These are phyloP conservation scores for Tulasnella sp. DNA, from an alignment of 768 basidiomycete genomes.

Conservation along the genomic window DNA sequence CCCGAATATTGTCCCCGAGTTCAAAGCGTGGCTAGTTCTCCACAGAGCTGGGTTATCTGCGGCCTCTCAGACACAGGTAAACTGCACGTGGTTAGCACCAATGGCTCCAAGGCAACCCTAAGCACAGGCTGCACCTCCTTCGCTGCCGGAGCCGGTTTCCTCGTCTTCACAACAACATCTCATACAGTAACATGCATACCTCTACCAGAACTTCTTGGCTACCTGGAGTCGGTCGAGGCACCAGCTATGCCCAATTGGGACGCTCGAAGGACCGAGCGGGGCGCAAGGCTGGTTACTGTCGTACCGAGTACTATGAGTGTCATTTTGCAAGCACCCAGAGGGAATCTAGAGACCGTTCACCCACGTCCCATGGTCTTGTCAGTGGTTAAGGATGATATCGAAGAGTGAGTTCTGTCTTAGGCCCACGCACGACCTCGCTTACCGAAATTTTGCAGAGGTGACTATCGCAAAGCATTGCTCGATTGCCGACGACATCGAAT, in stretches of 20 bases:
- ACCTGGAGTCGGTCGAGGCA: slow-evolving; percentile 24
- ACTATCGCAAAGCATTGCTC: slow-evolving; percentile 81
- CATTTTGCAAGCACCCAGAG: slow-evolving; percentile 95
- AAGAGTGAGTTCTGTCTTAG: slow-evolving; percentile 49
- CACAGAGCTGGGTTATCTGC: slow-evolving; percentile 43
- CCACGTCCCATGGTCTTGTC: slow-evolving; percentile 88
- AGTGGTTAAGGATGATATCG: slow-evolving; percentile 71
- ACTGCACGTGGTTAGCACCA: slow-evolving; percentile 48
- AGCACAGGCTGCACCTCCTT: slow-evolving; percentile 56
- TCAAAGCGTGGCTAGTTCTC: slow-evolving; percentile 29
- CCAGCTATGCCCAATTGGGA: slow-evolving; percentile 46
- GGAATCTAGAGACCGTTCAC: slow-evolving; percentile 93
- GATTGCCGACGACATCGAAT: slow-evolving; percentile 91
- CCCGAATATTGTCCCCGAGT: slow-evolving; percentile 58
- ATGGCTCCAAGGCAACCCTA: slow-evolving; percentile 31
- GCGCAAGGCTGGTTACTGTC: slow-evolving; percentile 81
- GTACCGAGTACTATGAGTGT: slow-evolving; percentile 84
- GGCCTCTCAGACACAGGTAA: slow-evolving; percentile 66
- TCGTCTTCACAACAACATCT: slow-evolving; percentile 78
- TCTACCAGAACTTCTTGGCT: slow-evolving; percentile 37
- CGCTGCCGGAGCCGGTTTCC: slow-evolving; percentile 59
- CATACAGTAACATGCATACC: slow-evolving; percentile 79
- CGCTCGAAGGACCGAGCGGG: slow-evolving; percentile 79
- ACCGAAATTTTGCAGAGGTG: slow-evolving; percentile 45
- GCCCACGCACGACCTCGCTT: background rate